A percentile compares a stretch with the other conserved stretches of the same genome.
Conservation (phyloP, 2,329 filamentous ascomycete species). For the Fusarium sp. region DNA sequence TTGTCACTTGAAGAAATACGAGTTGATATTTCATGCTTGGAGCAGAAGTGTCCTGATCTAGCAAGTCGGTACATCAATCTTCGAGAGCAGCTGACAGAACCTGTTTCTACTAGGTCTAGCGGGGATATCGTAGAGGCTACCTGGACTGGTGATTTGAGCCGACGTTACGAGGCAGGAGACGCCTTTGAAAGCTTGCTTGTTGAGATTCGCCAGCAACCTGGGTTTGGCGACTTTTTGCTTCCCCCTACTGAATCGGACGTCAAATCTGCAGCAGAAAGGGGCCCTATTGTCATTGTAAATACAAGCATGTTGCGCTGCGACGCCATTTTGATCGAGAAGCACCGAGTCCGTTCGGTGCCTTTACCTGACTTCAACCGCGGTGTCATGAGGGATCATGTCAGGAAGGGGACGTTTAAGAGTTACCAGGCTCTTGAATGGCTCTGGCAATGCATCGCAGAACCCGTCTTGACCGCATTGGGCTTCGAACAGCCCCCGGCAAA, state of each 20-base stretch:
- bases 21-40: background rate
- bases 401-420: background rate
- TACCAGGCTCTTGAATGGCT: background rate
- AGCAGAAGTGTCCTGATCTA: background rate
- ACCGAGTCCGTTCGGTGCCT: background rate
- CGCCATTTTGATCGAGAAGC: background rate
- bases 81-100: background rate
- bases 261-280: fast-evolving
- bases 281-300: background rate
- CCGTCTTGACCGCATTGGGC: background rate
- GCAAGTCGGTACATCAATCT: background rate
- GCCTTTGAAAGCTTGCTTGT: background rate
- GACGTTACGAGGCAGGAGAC: background rate
- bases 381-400: background rate
- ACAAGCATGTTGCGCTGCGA: background rate
- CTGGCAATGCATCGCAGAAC: background rate
- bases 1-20: background rate
- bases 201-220: background rate
- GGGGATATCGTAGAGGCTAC: too few relatives aligned
- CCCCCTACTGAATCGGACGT: background rate
- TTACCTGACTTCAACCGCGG: background rate
- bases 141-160: background rate
- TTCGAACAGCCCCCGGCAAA: background rate
- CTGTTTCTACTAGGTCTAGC: too few relatives aligned
- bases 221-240: background rate